Evolutionary conservation across 2,329 filamentous ascomycete genomes (phyloP).

Genomic region (Xylogone sp.): DNA sequence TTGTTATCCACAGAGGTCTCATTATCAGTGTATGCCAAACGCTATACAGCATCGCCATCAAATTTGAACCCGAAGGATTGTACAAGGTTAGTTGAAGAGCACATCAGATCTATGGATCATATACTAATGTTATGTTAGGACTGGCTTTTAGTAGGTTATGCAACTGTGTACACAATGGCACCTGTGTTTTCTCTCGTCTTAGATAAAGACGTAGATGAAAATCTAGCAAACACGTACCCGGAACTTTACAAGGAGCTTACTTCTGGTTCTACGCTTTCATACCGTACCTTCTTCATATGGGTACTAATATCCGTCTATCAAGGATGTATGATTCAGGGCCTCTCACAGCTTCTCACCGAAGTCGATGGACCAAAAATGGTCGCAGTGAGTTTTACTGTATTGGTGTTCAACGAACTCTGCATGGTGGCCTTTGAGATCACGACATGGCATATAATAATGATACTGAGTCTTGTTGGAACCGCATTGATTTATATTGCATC

Average conservation of each 20-base stretch:
- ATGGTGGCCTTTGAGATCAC: constrained; percentile 98
- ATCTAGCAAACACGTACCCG: constrained; percentile 89
- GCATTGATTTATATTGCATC: constrained; percentile 75
- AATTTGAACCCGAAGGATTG: constrained; percentile 89
- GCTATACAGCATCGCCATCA: constrained; percentile 90
- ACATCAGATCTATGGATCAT: not conserved
- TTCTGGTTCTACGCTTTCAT: constrained; percentile 77
- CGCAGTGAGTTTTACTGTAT: constrained; percentile 83
- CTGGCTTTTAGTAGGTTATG: constrained; percentile 95
- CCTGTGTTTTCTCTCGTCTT: constrained; percentile 92
- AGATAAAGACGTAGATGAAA: constrained; percentile 92
- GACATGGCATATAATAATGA: constrained; percentile 95
- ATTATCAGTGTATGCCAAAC: constrained; percentile 97
- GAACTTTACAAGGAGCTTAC: constrained; percentile 98
- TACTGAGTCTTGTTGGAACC: constrained; percentile 78
- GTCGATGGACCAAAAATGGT: constrained; percentile 75
- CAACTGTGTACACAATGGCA: constrained; percentile 89
- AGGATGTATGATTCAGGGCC: constrained; percentile 90
- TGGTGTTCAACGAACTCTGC: constrained; percentile 89
- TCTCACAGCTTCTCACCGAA: constrained; percentile 82
- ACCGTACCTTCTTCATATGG: constrained; percentile 96
- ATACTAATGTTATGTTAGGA: constrained; percentile 46
- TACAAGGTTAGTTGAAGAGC: constrained; percentile 58
- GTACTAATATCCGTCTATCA: constrained; percentile 94
- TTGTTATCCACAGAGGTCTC: constrained; percentile 94